Conservation (phyloP, 345 rosid species). For the Mallotus nudiflorus region DNA sequence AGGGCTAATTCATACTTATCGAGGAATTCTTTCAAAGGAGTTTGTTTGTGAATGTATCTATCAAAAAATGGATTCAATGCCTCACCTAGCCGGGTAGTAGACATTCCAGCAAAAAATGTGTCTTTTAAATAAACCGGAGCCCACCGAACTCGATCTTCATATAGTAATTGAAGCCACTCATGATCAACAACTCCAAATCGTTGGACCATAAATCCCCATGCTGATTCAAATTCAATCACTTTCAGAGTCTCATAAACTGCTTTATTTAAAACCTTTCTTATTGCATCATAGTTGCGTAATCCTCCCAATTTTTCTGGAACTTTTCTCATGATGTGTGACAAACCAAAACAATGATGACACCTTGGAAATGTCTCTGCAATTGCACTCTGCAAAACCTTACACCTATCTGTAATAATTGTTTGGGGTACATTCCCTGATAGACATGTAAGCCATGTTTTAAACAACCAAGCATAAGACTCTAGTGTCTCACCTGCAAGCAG, state of each 20-base stretch:
- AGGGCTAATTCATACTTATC: slow-evolving; percentile 54
- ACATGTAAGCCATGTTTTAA: slow-evolving; percentile 85
- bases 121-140: slow-evolving; percentile 81
- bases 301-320: slow-evolving; percentile 50
- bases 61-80: slow-evolving; percentile 51
- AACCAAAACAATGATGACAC: slow-evolving; percentile 61
- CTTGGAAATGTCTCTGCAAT: slow-evolving; percentile 76
- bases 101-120: slow-evolving; percentile 62
- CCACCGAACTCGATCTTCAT: slow-evolving; percentile 73
- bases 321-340: slow-evolving; percentile 53
- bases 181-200: slow-evolving; percentile 55
- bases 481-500: slow-evolving; percentile 59
- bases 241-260: slow-evolving; percentile 56
- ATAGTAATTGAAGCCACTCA: slow-evolving; percentile 55
- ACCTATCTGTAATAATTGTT: slow-evolving; percentile 63
- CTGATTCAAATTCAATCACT: slow-evolving; percentile 79
- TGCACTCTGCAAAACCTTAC: slow-evolving; percentile 63
- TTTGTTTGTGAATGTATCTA: slow-evolving; percentile 56
- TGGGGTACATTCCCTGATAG: slow-evolving; percentile 70
- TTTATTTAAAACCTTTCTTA: slow-evolving; percentile 48
- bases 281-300: slow-evolving; percentile 47
- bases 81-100: slow-evolving; percentile 48
- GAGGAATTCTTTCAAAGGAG: slow-evolving; percentile 69
- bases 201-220: slow-evolving; percentile 67
- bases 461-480: slow-evolving; percentile 75